A percentile compares a stretch with the other conserved stretches of the same genome.
These are phyloP conservation scores for Staphylotrichum longicolle DNA, from an alignment of 495 filamentous ascomycete species.

Conservation along the genomic window DNA sequence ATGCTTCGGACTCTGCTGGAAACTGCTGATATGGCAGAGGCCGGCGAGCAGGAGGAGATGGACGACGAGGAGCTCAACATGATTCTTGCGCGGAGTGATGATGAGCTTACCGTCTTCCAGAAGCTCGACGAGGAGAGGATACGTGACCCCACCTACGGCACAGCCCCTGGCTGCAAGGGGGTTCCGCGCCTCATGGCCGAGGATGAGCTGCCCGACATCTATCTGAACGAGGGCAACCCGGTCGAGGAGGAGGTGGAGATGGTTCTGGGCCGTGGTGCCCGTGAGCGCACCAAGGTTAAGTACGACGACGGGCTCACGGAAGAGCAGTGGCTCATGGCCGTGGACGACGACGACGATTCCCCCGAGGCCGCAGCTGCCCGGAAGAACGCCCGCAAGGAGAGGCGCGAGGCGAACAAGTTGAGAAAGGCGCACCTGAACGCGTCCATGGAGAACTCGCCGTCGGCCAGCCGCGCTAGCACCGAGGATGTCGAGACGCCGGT, in stretches of 20 bases:
- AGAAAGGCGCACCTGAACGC: constrained; percentile 47
- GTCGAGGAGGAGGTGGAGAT: constrained; percentile 76
- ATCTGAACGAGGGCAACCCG: constrained; percentile 80
- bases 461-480: constrained; percentile 73
- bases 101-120: constrained; percentile 67
- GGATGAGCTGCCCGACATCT: constrained; percentile 87
- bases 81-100: constrained; percentile 75
- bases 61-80: constrained; percentile 96
- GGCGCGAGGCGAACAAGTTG: constrained; percentile 70
- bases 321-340: constrained; percentile 91
- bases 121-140: constrained; percentile 73
- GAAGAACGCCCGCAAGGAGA: constrained; percentile 79
- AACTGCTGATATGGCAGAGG: constrained; percentile 81
- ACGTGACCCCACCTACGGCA: constrained; percentile 66
- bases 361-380: constrained; percentile 90
- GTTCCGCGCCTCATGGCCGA: constrained; percentile 82
- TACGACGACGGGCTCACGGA: constrained; percentile 98
- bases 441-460: constrained; percentile 68
- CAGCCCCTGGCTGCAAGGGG: constrained; percentile 54
- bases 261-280: constrained; percentile 80
- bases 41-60: constrained; percentile 84
- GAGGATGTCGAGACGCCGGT: constrained; percentile 60
- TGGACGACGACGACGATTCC: constrained; percentile 91
- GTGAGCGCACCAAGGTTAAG: constrained; percentile 87
- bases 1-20: constrained; percentile 90